Evolutionary conservation across 2,329 filamentous ascomycete genomes (phyloP).

Genomic region (Aschersonia sp.): DNA sequence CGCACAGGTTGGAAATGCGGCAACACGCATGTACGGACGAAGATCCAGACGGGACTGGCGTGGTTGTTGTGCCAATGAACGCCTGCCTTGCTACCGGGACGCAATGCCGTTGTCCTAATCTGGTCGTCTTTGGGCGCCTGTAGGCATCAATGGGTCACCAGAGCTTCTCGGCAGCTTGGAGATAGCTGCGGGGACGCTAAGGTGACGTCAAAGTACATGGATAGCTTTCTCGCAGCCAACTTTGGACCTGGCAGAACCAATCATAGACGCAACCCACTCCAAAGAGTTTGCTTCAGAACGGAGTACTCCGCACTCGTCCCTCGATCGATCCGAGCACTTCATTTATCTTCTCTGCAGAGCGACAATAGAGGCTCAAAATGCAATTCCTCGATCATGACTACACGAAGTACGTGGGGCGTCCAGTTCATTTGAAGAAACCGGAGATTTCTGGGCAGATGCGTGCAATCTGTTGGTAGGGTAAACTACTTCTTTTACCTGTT

Average conservation of each 20-base stretch:
- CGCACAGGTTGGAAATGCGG: background rate
- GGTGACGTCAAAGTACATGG: conserved; percentile 2
- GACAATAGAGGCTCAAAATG: too few relatives aligned
- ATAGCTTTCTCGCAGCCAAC: background rate
- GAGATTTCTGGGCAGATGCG: too few relatives aligned
- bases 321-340: too few relatives aligned
- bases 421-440: too few relatives aligned
- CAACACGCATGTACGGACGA: background rate
- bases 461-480: too few relatives aligned
- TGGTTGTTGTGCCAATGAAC: background rate
- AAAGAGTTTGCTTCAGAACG: too few relatives aligned
- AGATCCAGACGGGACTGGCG: background rate
- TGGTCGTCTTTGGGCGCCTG: background rate
- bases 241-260: background rate
- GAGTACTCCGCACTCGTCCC: too few relatives aligned
- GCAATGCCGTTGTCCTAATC: background rate
- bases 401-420: too few relatives aligned
- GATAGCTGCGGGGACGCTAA: background rate
- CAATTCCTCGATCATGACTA: too few relatives aligned
- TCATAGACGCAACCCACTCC: background rate
- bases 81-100: background rate
- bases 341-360: too few relatives aligned
- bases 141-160: background rate
- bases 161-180: background rate
- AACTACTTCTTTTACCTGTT: too few relatives aligned